A percentile compares a stretch with the other conserved stretches of the same genome.
These are phyloP conservation scores for Kodamaea ohmeri DNA, from an alignment of 1,139 yeast species.

Conservation along the genomic window DNA sequence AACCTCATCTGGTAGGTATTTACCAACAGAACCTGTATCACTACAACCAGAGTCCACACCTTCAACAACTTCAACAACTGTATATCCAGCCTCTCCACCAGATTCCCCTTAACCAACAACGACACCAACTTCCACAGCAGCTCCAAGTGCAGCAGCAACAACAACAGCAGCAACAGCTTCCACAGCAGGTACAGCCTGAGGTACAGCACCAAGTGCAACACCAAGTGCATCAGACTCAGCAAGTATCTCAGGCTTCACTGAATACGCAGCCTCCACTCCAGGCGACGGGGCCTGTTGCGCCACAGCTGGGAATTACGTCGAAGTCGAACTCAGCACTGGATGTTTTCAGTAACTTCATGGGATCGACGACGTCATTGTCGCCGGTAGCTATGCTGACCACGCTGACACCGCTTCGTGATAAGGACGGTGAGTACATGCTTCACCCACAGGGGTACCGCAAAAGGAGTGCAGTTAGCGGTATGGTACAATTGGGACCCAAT, in stretches of 20 bases:
- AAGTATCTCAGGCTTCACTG: not conserved
- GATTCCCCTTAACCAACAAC: not conserved
- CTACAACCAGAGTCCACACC: constrained; percentile 2
- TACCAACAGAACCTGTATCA: constrained; percentile 4
- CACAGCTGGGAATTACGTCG: constrained; percentile 3
- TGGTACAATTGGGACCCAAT: not conserved
- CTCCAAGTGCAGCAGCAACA: constrained; percentile 1
- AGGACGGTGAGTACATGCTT: constrained; percentile 7
- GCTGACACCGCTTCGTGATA: constrained; percentile 9
- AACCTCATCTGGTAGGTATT: not conserved
- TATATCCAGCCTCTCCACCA: constrained; percentile 4
- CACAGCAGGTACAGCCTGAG: constrained; percentile 1
- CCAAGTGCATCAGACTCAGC: constrained; percentile 2
- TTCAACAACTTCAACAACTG: constrained; percentile 5
- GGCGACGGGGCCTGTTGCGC: not conserved
- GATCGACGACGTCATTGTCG: constrained; percentile 12
- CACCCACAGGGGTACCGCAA: constrained; percentile 8
- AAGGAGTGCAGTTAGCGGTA: constrained; percentile 2
- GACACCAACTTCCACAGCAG: constrained; percentile 5
- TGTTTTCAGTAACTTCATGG: constrained; percentile 16
- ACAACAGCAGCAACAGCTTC: constrained; percentile 1
- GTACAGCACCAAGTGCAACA: no score
- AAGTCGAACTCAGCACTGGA: constrained; percentile 13
- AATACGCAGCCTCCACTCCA: constrained; percentile 1
- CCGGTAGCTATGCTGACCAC: constrained; percentile 11